These are phyloP conservation scores for Pulveroboletus ravenelii DNA, from an alignment of 768 basidiomycete genomes.

Conservation along the genomic window DNA sequence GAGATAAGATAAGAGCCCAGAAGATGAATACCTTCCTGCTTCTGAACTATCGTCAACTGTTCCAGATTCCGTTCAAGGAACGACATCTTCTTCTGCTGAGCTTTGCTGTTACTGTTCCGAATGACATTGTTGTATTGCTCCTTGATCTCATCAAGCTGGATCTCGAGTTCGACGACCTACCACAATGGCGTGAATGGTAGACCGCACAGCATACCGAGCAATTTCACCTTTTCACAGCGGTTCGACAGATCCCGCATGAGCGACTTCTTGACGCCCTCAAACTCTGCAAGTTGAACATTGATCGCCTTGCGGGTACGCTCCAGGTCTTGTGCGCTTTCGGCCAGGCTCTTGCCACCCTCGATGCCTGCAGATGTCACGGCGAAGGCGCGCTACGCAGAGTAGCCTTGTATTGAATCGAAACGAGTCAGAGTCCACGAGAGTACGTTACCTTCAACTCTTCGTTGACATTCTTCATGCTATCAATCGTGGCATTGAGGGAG, in stretches of 20 bases:
- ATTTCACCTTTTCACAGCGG: conserved; percentile 91
- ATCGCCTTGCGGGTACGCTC: conserved; percentile 95
- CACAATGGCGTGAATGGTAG: conserved; percentile 12
- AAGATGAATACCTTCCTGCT: conserved; percentile 60
- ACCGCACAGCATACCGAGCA: conserved; percentile 8
- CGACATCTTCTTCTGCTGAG: conserved; percentile 99
- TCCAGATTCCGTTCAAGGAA: conserved; percentile 97
- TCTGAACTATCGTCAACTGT: conserved; percentile 92
- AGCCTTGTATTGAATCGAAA: not conserved
- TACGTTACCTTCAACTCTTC: conserved; percentile 89
- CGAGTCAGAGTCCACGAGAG: conserved; percentile 3
- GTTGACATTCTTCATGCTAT: conserved; percentile 92
- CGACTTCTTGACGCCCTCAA: conserved; percentile 97
- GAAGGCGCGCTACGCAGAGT: conserved; percentile 73
- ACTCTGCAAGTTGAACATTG: conserved; percentile 96
- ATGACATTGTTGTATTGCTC: conserved; percentile 99
- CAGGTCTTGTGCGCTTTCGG: conserved; percentile 94
- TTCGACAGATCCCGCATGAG: conserved; percentile 99
- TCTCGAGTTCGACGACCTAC: conserved; percentile 97
- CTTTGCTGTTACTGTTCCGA: conserved; percentile 96
- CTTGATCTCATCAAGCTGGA: conserved; percentile 96
- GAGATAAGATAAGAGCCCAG: not conserved
- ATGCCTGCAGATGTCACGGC: conserved; percentile 96
- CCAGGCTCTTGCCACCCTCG: conserved; percentile 94
- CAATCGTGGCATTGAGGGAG: conserved; percentile 77